Percentiles rank a stretch among this genome's conserved stretches.
These are phyloP conservation scores for Penicillium janthinellum DNA, from an alignment of 2,329 filamentous ascomycete species.

Conservation along the genomic window DNA sequence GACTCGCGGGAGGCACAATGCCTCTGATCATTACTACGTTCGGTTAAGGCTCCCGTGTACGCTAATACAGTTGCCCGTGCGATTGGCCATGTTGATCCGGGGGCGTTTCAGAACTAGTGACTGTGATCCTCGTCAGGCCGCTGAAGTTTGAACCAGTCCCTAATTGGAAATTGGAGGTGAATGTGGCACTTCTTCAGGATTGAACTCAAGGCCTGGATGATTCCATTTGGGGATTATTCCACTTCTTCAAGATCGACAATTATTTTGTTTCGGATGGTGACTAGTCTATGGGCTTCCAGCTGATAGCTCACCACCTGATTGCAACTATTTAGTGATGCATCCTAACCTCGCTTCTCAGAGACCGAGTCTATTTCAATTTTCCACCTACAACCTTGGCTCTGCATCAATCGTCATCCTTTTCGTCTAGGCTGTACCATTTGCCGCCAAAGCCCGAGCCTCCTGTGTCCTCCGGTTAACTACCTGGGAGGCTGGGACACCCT, in stretches of 20 bases:
- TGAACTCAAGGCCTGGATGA: background rate
- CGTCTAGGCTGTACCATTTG: no score
- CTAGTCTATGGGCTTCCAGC: background rate
- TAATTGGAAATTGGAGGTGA: background rate
- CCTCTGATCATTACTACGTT: background rate
- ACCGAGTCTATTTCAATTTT: background rate
- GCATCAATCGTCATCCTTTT: no score
- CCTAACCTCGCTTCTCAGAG: background rate
- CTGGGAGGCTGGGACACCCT: background rate
- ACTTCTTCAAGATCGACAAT: background rate
- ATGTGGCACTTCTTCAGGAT: background rate
- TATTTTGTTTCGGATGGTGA: background rate
- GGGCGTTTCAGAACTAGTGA: constrained; percentile 1
- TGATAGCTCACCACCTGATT: background rate
- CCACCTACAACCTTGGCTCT: background rate
- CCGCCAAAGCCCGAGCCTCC: no score
- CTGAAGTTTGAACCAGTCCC: no score
- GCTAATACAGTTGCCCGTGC: background rate
- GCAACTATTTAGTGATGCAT: background rate
- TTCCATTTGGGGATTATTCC: background rate
- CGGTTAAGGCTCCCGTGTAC: background rate
- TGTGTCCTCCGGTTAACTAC: background rate
- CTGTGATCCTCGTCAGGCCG: background rate
- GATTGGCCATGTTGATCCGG: background rate
- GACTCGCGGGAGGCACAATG: background rate